Base-by-base conservation (phyloP, 805 yeast genomes). In the Candida nanaspora region DNA sequence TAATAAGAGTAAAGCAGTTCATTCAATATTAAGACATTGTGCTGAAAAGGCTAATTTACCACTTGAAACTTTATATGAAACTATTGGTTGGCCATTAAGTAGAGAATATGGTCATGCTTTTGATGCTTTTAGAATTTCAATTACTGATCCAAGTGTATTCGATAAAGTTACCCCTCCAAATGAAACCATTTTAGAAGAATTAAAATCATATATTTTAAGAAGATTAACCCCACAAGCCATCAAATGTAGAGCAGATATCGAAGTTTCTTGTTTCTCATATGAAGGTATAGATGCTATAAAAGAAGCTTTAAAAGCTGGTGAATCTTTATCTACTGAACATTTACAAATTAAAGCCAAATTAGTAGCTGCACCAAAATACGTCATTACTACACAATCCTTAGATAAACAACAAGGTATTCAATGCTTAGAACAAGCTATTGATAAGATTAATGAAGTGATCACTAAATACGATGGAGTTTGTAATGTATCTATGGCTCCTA, bases 221-320 rank as follows among this genome's bases (percentile, higher is more conserved):
- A 83, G 98, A 65, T 77, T 93, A 64, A 93, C 98, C 28, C 98
- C 98, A 46, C 97, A 89, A 69, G 96, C 98, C 31, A 88, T 88
- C 53, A 93, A 91, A 70, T 84, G 94, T 59, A 84, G 98, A 67
- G 96, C 98, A n/a, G 98, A 93, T 63, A 84, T 93, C 37, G 98
- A 91, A 66, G 97, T 93, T 34, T 87, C 97, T 13, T 93, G 98
- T 63, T 93, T 91, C 69, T 75, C 89, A 46, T 93, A 93, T 65
- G 98, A 93, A 65, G 98, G 98, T 63, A 87, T 93, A 51, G 96
- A 89, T 61, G 98, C 98, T 49, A 89, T 93, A 59, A 91, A 89
- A 66, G 73, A 72, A 43, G 95, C 98, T 20, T 76, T 93, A 49
- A 70, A 74, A 49, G 84, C 89, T 20, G 98, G 96, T 41, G 98